phyloP scores from a whole-genome alignment of 371 early-diverging fungal genomes.

The Fennellomyces sp. region DNA sequence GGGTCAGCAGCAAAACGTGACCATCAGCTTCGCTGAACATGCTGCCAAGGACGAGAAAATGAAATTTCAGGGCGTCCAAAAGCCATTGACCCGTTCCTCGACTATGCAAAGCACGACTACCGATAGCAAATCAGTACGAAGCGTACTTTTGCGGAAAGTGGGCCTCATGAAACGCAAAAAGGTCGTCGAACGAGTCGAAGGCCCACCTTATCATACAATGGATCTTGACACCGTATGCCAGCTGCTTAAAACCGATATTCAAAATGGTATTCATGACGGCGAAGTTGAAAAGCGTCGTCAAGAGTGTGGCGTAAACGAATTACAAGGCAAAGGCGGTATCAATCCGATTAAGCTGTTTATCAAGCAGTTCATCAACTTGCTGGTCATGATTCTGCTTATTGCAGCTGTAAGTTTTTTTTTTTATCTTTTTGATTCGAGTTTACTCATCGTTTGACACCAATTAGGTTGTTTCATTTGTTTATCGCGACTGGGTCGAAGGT shows the following conservation, averaged over 20 bases:
- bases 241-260: conserved; percentile 58
- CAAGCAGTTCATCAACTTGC: conserved; percentile 79
- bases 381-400: conserved; percentile 80
- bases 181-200: conserved; percentile 25
- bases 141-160: conserved; percentile 39
- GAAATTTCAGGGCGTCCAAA: conserved; percentile 18
- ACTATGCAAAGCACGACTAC: conserved; percentile 30
- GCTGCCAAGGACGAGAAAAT: conserved; percentile 18
- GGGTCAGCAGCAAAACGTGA: conserved; percentile 7
- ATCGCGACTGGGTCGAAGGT: conserved; percentile 69
- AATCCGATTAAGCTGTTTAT: conserved; percentile 66
- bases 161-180: conserved; percentile 29
- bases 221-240: conserved; percentile 59
- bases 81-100: conserved; percentile 32
- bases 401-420: conserved; percentile 54
- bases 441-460: neutral
- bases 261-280: conserved; percentile 63
- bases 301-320: conserved; percentile 71
- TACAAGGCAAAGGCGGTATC: conserved; percentile 72
- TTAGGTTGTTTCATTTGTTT: conserved; percentile 64
- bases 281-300: conserved; percentile 51
- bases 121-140: conserved; percentile 37
- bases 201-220: conserved; percentile 57
- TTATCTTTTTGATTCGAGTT: neutral
- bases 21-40: conserved; percentile 24